Conservation (phyloP, 1,139 yeast genomes). For the Zygosaccharomyces sapae region DNA sequence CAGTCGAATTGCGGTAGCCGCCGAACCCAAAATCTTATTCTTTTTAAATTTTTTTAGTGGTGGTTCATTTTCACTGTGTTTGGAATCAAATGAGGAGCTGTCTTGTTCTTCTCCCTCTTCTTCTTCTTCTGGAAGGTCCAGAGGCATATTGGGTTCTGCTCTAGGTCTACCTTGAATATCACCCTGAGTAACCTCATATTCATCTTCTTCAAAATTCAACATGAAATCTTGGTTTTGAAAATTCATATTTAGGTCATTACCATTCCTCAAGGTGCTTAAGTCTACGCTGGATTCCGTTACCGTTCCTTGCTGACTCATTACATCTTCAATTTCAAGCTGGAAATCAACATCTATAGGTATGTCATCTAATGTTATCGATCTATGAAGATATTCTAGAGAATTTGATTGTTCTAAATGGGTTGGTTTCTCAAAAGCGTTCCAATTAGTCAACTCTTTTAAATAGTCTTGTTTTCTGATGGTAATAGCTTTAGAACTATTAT, state of each 20-base stretch:
- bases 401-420: neutral
- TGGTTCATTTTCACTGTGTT: constrained; percentile 8
- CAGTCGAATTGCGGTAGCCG: neutral
- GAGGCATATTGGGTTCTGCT: constrained; percentile 1
- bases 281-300: constrained; percentile 12
- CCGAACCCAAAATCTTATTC: neutral
- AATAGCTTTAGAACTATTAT: constrained; percentile 9
- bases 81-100: constrained; percentile 6
- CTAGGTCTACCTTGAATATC: no score
- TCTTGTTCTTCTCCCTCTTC: constrained; percentile 11
- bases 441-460: constrained; percentile 28
- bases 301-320: constrained; percentile 28
- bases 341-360: constrained; percentile 30
- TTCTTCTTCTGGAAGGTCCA: constrained; percentile 14
- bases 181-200: neutral
- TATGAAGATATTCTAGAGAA: constrained; percentile 16
- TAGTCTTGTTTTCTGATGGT: constrained; percentile 31
- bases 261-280: constrained; percentile 5
- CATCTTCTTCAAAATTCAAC: constrained; percentile 16
- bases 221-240: constrained; percentile 15
- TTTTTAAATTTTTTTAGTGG: constrained; percentile 12
- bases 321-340: constrained; percentile 30
- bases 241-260: constrained; percentile 6
- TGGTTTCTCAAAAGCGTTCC: constrained; percentile 12
- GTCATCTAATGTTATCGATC: constrained; percentile 16